Conservation (phyloP, 2,329 filamentous ascomycete species). For the Pyrenochaeta sp. region DNA sequence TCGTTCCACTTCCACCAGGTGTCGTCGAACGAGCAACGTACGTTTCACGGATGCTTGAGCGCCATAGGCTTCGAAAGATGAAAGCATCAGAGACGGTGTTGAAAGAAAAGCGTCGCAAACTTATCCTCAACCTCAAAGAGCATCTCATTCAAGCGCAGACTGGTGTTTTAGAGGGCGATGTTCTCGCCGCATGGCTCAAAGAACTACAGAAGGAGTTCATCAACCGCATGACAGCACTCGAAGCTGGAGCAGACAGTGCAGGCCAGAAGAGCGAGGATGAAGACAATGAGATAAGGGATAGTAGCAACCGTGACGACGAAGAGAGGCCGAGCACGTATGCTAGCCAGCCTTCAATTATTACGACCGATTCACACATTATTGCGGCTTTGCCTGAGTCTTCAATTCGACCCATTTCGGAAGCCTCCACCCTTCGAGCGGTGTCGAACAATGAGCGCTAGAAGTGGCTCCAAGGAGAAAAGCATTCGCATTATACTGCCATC, state of each 20-base stretch:
- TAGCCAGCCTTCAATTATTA: constrained; percentile 31
- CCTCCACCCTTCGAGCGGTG: constrained; percentile 32
- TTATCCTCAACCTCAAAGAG: constrained; percentile 77
- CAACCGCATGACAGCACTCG: constrained; percentile 72
- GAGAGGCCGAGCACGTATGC: constrained; percentile 21
- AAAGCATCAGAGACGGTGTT: constrained; percentile 66
- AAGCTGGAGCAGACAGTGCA: constrained; percentile 52
- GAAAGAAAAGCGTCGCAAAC: constrained; percentile 70
- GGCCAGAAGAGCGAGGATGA: constrained; percentile 17
- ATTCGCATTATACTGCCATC: no score
- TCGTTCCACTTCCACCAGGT: constrained; percentile 73
- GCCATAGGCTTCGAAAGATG: constrained; percentile 65
- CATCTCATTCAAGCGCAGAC: constrained; percentile 73
- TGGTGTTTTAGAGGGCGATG: constrained; percentile 70
- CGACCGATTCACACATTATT: constrained; percentile 27
- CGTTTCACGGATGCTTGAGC: constrained; percentile 70
- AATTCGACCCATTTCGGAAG: constrained; percentile 19
- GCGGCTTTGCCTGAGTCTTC: constrained; percentile 23
- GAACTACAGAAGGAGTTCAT: constrained; percentile 80
- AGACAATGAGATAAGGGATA: constrained; percentile 23
- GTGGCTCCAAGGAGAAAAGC: neutral
- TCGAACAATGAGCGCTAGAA: constrained; percentile 34
- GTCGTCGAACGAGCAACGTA: constrained; percentile 74
- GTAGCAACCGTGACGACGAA: constrained; percentile 12
- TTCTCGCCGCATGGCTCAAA: constrained; percentile 70